A percentile compares a stretch with the other conserved stretches of the same genome.
These are phyloP conservation scores for Sporisorium graminicola DNA, from an alignment of 1,284 basidiomycete genomes.

Conservation along the genomic window DNA sequence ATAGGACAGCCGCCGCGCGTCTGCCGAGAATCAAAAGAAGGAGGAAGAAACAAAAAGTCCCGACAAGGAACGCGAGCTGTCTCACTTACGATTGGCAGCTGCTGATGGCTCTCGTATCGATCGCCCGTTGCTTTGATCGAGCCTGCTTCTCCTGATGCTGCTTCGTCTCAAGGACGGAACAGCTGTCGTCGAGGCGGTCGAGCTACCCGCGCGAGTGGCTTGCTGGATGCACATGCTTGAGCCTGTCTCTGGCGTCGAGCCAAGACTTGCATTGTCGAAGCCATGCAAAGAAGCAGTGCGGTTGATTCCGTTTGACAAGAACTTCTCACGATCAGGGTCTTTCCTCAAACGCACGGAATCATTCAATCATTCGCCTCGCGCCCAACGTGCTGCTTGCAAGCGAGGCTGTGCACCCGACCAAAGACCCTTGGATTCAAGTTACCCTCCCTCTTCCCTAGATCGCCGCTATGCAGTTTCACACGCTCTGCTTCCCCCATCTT, in stretches of 20 bases:
- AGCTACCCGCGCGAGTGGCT: neutral
- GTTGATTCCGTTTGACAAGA: neutral
- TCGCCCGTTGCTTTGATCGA: neutral
- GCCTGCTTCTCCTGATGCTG: conserved; percentile 1
- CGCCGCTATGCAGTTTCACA: conserved; percentile 1
- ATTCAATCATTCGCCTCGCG: neutral
- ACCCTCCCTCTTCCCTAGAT: neutral
- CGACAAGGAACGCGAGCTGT: neutral
- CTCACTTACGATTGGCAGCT: neutral
- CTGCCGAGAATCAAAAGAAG: neutral
- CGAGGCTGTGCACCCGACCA: conserved; percentile 5
- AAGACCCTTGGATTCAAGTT: conserved; percentile 1
- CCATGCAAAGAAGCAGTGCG: neutral
- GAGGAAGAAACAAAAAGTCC: neutral
- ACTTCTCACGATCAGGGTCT: neutral
- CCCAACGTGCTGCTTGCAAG: conserved; percentile 4
- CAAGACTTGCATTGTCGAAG: neutral
- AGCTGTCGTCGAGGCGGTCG: neutral
- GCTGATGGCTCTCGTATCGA: neutral
- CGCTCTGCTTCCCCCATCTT: neutral
- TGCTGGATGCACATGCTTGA: neutral
- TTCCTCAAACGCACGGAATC: neutral
- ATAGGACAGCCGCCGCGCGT: neutral
- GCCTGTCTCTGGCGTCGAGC: neutral
- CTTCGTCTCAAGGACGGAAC: neutral